phyloP scores from a whole-genome alignment of 129 eudicot genomes.

The Deinandra increscens region DNA sequence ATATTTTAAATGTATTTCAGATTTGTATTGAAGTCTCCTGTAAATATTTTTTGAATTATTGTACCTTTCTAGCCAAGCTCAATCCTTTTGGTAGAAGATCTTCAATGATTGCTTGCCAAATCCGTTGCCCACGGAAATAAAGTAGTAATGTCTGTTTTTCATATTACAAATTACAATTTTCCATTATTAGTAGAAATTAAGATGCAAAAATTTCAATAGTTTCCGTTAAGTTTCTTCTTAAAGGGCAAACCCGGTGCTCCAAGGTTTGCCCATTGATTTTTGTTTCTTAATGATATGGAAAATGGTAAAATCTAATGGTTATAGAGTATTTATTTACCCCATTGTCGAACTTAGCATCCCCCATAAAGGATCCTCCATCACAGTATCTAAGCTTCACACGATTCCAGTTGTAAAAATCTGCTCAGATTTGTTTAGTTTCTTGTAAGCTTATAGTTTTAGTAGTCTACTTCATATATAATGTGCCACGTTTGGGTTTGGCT shows the following conservation, averaged over 20 bases:
- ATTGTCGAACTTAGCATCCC: slow-evolving; percentile 59
- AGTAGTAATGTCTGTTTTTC: slow-evolving; percentile 73
- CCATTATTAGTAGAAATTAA: slow-evolving; percentile 12
- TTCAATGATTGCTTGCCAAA: slow-evolving; percentile 76
- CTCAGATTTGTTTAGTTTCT: slow-evolving; percentile 10
- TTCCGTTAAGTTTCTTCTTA: no score
- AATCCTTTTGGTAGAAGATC: slow-evolving; percentile 94
- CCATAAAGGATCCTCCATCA: slow-evolving; percentile 96
- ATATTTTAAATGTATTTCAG: neutral
- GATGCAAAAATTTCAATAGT: slow-evolving; percentile 3
- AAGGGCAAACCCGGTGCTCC: no score
- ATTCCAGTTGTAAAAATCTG: slow-evolving; percentile 99
- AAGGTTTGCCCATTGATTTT: neutral
- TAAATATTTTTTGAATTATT: slow-evolving; percentile 5
- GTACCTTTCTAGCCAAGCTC: slow-evolving; percentile 69
- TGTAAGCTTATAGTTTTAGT: neutral
- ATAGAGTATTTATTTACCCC: slow-evolving; percentile 63
- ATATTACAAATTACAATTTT: slow-evolving; percentile 17
- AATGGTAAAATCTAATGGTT: neutral
- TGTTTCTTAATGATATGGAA: neutral
- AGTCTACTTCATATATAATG: neutral
- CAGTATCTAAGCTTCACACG: slow-evolving; percentile 98
- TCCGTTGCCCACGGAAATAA: slow-evolving; percentile 91
- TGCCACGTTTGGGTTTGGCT: neutral
- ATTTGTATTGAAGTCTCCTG: neutral